phyloP scores from a whole-genome alignment of 352 stramenopile genomes.

The Pythium dissimile region DNA sequence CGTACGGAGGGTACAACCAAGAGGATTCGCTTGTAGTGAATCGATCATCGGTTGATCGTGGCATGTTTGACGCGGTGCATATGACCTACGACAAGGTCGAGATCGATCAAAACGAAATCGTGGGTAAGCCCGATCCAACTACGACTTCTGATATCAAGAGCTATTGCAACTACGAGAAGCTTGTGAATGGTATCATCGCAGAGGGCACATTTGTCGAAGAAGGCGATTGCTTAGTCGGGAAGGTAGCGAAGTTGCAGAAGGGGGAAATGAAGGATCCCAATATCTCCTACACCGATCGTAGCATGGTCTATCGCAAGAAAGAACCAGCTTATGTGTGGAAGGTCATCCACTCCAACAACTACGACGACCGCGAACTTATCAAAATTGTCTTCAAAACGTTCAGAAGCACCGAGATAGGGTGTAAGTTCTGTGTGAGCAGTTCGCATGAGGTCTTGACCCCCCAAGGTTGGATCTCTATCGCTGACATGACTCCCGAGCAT shows the following conservation, averaged over 20 bases:
- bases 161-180: conserved; percentile 20
- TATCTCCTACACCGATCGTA: conserved; percentile 15
- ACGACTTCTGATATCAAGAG: conserved; percentile 15
- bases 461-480: too few relatives aligned
- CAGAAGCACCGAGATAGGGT: conserved; percentile 10
- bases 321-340: conserved; percentile 14
- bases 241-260: conserved; percentile 15
- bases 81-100: conserved; percentile 13
- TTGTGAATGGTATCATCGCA: conserved; percentile 9
- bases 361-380: conserved; percentile 13
- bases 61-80: conserved; percentile 13
- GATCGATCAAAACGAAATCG: conserved; percentile 16
- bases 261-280: conserved; percentile 17
- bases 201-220: conserved; percentile 13
- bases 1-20: conserved; percentile 16
- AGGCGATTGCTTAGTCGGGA: conserved; percentile 18
- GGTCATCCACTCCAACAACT: conserved; percentile 9
- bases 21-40: conserved; percentile 16
- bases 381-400: conserved; percentile 20
- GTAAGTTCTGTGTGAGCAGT: conserved; percentile 6
- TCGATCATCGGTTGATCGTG: conserved; percentile 12
- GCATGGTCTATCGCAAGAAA: conserved; percentile 16
- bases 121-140: conserved; percentile 4
- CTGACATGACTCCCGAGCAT: too few relatives aligned
- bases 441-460: too few relatives aligned